Conservation (phyloP, 495 filamentous ascomycete genomes). For the Elasticomyces elasticus region DNA sequence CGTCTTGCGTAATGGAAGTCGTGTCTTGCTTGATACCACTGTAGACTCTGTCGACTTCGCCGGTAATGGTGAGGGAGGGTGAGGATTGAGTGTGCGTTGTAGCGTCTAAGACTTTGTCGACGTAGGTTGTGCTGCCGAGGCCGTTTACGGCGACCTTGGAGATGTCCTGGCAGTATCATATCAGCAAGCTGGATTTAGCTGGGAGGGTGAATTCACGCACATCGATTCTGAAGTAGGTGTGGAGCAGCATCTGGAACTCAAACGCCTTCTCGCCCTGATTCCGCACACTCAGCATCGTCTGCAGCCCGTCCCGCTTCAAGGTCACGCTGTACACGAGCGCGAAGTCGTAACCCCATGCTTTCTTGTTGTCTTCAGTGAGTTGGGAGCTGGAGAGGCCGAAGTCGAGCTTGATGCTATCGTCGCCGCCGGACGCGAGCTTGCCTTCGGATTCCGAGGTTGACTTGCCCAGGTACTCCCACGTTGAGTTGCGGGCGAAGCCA, state of each 20-base stretch:
- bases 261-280: constrained; percentile 74
- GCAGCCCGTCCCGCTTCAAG: constrained; percentile 59
- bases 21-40: constrained; percentile 33
- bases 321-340: constrained; percentile 88
- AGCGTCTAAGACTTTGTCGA: constrained; percentile 67
- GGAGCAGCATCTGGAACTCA: constrained; percentile 85
- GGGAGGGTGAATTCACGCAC: constrained; percentile 42
- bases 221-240: constrained; percentile 75
- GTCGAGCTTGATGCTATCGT: constrained; percentile 75
- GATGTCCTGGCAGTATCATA: constrained; percentile 39
- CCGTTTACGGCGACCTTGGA: constrained; percentile 55
- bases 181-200: neutral
- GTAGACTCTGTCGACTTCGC: constrained; percentile 80
- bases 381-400: constrained; percentile 74
- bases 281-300: constrained; percentile 74
- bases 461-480: constrained; percentile 69
- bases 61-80: constrained; percentile 48
- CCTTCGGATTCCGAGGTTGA: constrained; percentile 49
- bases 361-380: constrained; percentile 52
- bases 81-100: constrained; percentile 46
- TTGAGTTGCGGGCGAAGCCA: constrained; percentile 83
- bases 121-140: constrained; percentile 61
- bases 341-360: constrained; percentile 74
- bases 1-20: constrained; percentile 50
- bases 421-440: constrained; percentile 32